Conservation (phyloP, 2,329 filamentous ascomycete genomes). For the Geosmithia putterillii region DNA sequence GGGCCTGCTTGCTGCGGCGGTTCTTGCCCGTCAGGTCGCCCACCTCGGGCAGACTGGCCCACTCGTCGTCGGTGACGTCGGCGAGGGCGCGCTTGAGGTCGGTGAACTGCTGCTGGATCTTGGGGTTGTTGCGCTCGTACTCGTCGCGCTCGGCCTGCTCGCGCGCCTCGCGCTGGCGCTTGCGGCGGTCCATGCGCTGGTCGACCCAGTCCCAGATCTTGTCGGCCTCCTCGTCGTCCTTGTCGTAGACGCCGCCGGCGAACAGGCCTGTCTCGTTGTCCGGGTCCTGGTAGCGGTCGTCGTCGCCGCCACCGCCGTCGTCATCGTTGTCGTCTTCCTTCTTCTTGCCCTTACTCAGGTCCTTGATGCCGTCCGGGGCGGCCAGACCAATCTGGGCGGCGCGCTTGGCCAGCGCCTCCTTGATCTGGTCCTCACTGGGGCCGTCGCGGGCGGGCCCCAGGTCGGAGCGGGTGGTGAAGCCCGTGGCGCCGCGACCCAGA, state of each 20-base stretch:
- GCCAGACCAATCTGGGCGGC: constrained; percentile 67
- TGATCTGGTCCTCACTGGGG: constrained; percentile 95
- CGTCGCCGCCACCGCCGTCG: constrained; percentile 61
- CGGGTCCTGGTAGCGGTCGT: constrained; percentile 83
- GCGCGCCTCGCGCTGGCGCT: constrained; percentile 85
- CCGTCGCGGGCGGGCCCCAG: constrained; percentile 90
- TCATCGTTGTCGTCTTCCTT: constrained; percentile 54
- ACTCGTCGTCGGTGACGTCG: constrained; percentile 86
- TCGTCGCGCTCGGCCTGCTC: constrained; percentile 86
- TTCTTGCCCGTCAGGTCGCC: constrained; percentile 95
- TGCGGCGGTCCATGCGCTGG: constrained; percentile 91
- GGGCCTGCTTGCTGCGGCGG: constrained; percentile 68
- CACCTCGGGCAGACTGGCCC: constrained; percentile 90
- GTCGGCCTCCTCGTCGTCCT: constrained; percentile 96
- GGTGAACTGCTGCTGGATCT: constrained; percentile 95
- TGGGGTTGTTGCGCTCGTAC: constrained; percentile 94
- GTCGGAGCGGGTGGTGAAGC: constrained; percentile 95
- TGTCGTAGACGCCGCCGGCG: constrained; percentile 88
- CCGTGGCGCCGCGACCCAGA: constrained; percentile 92
- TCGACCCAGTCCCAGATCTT: constrained; percentile 92
- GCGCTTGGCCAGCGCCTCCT: constrained; percentile 89
- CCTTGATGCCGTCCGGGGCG: constrained; percentile 53
- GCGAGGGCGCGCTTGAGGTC: constrained; percentile 86
- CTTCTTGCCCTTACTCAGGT: constrained; percentile 28
- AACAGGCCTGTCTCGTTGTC: constrained; percentile 96